Percentiles rank a stretch among this genome's conserved stretches.
Conservation (phyloP, 2,329 filamentous ascomycete genomes). For the Escovopsis sp. region DNA sequence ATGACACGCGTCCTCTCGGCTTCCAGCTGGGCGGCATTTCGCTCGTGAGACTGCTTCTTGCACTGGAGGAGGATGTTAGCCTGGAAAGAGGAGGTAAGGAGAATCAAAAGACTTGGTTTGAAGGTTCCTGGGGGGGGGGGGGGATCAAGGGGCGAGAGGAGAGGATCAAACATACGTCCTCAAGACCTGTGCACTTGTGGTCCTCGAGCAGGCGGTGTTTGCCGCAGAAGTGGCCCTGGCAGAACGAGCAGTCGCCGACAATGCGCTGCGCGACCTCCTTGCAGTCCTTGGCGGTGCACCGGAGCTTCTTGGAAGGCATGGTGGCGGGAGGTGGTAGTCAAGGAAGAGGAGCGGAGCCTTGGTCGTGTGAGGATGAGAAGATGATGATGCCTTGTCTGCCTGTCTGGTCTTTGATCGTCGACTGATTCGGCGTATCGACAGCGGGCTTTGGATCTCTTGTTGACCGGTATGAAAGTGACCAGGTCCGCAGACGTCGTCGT, state of each 20-base stretch:
- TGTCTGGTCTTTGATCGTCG: no score
- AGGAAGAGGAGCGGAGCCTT: not conserved
- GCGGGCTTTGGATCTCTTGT: no score
- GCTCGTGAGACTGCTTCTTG: constrained; percentile 92
- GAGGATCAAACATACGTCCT: constrained; percentile 49
- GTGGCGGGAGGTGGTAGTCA: constrained; percentile 9
- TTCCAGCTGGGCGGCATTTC: constrained; percentile 85
- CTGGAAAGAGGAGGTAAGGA: not conserved
- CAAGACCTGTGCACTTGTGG: constrained; percentile 82
- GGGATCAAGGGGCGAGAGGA: constrained; percentile 2
- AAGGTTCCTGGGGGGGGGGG: no score
- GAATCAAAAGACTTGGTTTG: constrained; percentile 1
- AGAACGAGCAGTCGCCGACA: constrained; percentile 93
- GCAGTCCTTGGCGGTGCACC: constrained; percentile 84
- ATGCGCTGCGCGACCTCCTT: constrained; percentile 79
- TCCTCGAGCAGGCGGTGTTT: constrained; percentile 90
- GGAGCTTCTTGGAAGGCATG: constrained; percentile 63
- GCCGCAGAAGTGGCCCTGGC: constrained; percentile 83
- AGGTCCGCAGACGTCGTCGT: no score
- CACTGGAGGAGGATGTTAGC: constrained; percentile 37
- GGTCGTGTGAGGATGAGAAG: not conserved
- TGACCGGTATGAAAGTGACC: no score
- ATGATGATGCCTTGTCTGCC: no score
- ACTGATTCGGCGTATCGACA: no score
- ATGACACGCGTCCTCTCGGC: constrained; percentile 88